Conservation (phyloP, 2,329 filamentous ascomycete genomes). For the Cercospora sojina region DNA sequence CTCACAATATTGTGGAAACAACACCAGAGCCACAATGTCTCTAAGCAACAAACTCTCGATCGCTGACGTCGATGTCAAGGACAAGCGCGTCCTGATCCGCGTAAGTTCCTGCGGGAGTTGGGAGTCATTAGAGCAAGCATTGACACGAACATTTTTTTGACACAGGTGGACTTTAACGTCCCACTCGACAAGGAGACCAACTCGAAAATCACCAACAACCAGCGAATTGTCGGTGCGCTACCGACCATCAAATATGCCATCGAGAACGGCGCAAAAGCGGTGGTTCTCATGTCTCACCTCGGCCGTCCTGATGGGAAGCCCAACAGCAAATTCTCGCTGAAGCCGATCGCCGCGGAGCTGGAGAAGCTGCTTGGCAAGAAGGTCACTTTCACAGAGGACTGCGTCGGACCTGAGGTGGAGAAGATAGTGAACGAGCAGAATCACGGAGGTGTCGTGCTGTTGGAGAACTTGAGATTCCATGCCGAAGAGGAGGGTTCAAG, state of each 20-base stretch:
- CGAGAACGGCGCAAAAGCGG: conserved; percentile 56
- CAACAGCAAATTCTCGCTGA: conserved; percentile 91
- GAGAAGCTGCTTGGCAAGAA: conserved; percentile 74
- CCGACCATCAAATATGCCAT: conserved; percentile 45
- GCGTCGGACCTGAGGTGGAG: conserved; percentile 86
- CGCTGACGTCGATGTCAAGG: conserved; percentile 93
- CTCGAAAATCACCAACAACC: conserved; percentile 87
- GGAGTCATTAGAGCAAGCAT: not conserved
- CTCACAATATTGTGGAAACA: conserved; percentile 5
- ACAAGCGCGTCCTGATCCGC: conserved; percentile 95
- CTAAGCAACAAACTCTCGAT: conserved; percentile 98
- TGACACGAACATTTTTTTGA: conserved; percentile 13
- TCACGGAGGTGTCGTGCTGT: conserved; percentile 78
- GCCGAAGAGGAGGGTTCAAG: conserved; percentile 95
- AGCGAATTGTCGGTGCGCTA: conserved; percentile 90
- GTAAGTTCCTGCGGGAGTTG: conserved; percentile 47
- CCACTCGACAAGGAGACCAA: conserved; percentile 83
- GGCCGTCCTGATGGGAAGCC: conserved; percentile 88
- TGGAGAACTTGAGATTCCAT: conserved; percentile 99
- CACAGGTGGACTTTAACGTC: conserved; percentile 98
- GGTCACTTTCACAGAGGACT: conserved; percentile 87
- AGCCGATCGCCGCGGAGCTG: conserved; percentile 81
- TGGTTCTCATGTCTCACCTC: conserved; percentile 97
- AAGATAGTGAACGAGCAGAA: conserved; percentile 80
- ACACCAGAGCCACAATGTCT: conserved; percentile 67